Conservation (phyloP, 495 filamentous ascomycete species). For the Apiosordaria backusii region DNA sequence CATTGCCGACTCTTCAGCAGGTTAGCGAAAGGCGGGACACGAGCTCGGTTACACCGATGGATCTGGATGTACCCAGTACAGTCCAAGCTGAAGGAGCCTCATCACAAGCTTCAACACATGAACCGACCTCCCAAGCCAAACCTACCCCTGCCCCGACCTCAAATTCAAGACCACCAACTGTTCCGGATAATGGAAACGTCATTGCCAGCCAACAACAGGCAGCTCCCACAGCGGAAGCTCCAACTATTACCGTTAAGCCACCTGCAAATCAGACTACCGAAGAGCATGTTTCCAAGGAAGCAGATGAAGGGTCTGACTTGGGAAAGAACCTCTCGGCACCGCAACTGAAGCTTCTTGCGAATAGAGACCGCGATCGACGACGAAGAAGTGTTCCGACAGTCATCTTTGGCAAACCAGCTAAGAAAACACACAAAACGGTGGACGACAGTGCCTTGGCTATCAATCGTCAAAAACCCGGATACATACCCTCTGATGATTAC, state of each 20-base stretch:
- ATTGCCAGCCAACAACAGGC: neutral
- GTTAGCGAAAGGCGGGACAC: neutral
- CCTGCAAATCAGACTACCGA: neutral
- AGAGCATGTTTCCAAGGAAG: neutral
- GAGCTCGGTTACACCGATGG: neutral
- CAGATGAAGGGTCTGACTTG: slow-evolving; percentile 11
- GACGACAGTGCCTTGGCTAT: slow-evolving; percentile 33
- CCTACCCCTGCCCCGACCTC: neutral
- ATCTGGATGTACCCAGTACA: neutral
- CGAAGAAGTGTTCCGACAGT: slow-evolving; percentile 70
- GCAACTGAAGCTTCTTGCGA: slow-evolving; percentile 50
- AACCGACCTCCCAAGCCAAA: neutral
- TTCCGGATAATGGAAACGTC: neutral
- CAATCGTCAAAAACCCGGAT: slow-evolving; percentile 35
- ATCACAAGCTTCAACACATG: neutral
- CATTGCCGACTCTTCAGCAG: neutral
- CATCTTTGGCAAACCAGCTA: slow-evolving; percentile 65
- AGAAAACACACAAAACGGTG: slow-evolving; percentile 17
- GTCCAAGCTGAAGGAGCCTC: neutral
- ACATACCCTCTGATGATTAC: slow-evolving; percentile 61
- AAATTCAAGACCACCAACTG: neutral
- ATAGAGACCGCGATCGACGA: slow-evolving; percentile 58
- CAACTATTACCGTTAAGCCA: slow-evolving; percentile 2
- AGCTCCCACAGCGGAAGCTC: neutral
- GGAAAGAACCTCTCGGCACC: slow-evolving; percentile 34